Percentiles rank a stretch among this genome's conserved stretches.
phyloP scores from a whole-genome alignment of 441 rosid species.

The Jatropha multifida region DNA sequence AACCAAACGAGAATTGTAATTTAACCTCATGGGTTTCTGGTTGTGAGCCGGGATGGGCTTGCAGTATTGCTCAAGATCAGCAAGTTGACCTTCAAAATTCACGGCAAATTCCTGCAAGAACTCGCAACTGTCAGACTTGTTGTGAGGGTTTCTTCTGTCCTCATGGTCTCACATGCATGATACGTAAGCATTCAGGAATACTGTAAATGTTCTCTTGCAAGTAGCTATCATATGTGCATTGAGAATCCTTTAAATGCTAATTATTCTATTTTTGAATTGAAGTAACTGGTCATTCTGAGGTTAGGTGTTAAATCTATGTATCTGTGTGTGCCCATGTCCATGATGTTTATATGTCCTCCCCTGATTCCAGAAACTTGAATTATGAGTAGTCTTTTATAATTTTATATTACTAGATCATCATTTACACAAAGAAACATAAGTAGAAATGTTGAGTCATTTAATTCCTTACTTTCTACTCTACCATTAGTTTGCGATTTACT shows the following conservation, averaged over 20 bases:
- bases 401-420: not conserved
- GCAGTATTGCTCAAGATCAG: slow-evolving; percentile 49
- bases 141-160: slow-evolving; percentile 98
- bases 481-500: not conserved
- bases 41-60: slow-evolving; percentile 99
- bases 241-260: slow-evolving; percentile 2
- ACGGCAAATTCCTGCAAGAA: slow-evolving; percentile 57
- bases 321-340: no score
- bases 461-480: not conserved
- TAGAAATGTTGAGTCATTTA: not conserved
- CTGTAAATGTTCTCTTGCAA: slow-evolving; percentile 5
- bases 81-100: slow-evolving; percentile 58
- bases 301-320: not conserved
- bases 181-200: slow-evolving; percentile 56
- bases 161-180: slow-evolving; percentile 93
- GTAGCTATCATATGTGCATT: slow-evolving; percentile 2
- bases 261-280: not conserved
- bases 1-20: slow-evolving; percentile 77
- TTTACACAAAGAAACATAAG: not conserved
- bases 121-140: slow-evolving; percentile 58
- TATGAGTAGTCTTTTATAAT: not conserved
- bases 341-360: not conserved
- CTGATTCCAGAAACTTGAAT: slow-evolving; percentile 10
- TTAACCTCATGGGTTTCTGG: slow-evolving; percentile 84
- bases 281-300: not conserved